These are phyloP conservation scores for Aechmea fasciata DNA, from an alignment of 176 grass and related monocot genomes.

Conservation along the genomic window DNA sequence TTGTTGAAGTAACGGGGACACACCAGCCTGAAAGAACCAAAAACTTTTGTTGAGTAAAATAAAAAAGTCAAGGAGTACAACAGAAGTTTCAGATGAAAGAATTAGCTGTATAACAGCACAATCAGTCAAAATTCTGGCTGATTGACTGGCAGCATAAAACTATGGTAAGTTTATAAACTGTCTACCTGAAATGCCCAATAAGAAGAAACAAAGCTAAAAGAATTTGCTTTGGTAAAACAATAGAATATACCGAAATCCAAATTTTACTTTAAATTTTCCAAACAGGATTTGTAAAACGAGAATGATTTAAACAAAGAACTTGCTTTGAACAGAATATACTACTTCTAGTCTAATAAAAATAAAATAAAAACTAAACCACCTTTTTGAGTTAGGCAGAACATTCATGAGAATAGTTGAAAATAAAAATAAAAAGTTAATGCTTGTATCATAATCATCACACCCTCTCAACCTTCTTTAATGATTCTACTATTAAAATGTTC, in stretches of 20 bases:
- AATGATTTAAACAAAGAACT: background rate
- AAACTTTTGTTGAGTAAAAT: conserved; percentile 5
- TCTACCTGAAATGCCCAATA: background rate
- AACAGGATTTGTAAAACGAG: background rate
- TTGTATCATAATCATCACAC: too few relatives aligned
- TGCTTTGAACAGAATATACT: too few relatives aligned
- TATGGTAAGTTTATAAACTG: too few relatives aligned
- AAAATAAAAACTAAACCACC: too few relatives aligned
- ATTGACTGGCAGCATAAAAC: too few relatives aligned
- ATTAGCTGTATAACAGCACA: background rate
- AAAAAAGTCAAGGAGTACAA: conserved; percentile 8
- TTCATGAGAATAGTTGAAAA: too few relatives aligned
- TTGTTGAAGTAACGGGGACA: conserved; percentile 63
- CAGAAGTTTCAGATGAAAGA: background rate
- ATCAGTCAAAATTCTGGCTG: too few relatives aligned
- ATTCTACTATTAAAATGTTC: too few relatives aligned
- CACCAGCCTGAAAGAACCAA: conserved; percentile 49
- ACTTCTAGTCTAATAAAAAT: too few relatives aligned
- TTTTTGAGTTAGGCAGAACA: too few relatives aligned
- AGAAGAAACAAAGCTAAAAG: background rate
- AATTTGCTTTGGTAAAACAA: background rate
- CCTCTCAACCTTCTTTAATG: too few relatives aligned
- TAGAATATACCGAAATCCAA: background rate
- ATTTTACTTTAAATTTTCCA: background rate
- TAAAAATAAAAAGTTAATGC: too few relatives aligned